Evolutionary conservation across 176 grass and related monocot genomes (phyloP).

Genomic region (Musa itinerans): DNA sequence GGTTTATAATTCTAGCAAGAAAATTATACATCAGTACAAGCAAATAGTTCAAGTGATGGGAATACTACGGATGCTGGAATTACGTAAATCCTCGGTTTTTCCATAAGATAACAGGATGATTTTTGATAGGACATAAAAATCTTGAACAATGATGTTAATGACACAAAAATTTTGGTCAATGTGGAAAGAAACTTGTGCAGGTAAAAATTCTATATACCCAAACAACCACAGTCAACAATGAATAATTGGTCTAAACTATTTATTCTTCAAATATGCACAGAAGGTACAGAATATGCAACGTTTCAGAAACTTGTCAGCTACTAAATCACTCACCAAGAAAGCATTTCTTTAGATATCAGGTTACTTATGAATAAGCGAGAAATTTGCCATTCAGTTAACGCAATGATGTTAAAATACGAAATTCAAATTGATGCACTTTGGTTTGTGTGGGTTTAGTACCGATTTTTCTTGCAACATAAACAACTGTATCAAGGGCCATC

Average conservation of each 20-base stretch:
- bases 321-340: too few relatives aligned
- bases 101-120: too few relatives aligned
- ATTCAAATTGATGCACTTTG: not conserved
- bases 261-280: not conserved
- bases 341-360: not conserved
- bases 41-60: too few relatives aligned
- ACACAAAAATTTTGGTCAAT: not conserved
- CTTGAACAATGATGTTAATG: not conserved
- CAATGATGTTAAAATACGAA: too few relatives aligned
- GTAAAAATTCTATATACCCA: not conserved
- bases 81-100: too few relatives aligned
- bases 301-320: not conserved
- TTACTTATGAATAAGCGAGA: not conserved
- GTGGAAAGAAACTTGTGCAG: not conserved
- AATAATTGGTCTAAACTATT: too few relatives aligned
- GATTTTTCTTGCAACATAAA: not conserved
- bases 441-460: not conserved
- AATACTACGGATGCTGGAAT: too few relatives aligned
- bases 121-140: too few relatives aligned
- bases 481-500: constrained; percentile 38
- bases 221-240: too few relatives aligned
- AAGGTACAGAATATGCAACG: not conserved
- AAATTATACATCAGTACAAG: too few relatives aligned
- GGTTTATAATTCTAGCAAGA: too few relatives aligned
- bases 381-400: not conserved